A percentile compares a stretch with the other conserved stretches of the same genome.
phyloP scores from a whole-genome alignment of 2,329 filamentous ascomycete species.

The Botrytis hyacinthi region DNA sequence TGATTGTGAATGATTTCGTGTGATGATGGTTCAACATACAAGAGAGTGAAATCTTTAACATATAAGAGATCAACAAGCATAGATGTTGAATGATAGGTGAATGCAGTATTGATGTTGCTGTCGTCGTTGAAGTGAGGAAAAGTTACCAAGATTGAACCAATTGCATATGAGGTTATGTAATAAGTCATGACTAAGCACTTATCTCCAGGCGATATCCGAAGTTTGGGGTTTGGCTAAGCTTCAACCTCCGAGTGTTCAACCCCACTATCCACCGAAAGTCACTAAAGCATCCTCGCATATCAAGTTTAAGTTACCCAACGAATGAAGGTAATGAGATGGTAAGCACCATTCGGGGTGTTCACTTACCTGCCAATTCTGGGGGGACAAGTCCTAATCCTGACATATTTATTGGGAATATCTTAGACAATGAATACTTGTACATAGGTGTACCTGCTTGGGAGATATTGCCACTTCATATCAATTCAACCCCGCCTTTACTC shows the following conservation, averaged over 20 bases:
- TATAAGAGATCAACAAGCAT: background rate
- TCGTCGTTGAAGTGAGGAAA: background rate
- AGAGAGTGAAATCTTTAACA: background rate
- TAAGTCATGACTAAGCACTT: background rate
- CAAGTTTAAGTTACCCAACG: conserved; percentile 23
- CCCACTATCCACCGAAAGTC: conserved; percentile 11
- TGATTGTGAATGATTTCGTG: background rate
- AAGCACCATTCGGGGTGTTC: background rate
- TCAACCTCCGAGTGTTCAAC: background rate
- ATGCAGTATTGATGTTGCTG: background rate
- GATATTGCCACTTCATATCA: conserved; percentile 8
- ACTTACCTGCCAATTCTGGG: background rate
- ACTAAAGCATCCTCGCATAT: conserved; percentile 18
- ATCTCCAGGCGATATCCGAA: conserved; percentile 6
- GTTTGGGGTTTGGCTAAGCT: conserved; percentile 9
- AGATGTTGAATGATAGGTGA: background rate
- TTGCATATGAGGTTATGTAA: background rate
- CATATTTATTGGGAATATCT: background rate
- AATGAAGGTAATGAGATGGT: conserved; percentile 25
- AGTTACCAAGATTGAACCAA: too few species aligned
- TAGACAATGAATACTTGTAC: background rate
- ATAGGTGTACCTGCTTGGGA: background rate
- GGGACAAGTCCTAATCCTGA: background rate
- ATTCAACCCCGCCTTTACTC: conserved; percentile 12
- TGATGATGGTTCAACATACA: too few species aligned